These are phyloP conservation scores for Aphanomyces cochlioides DNA, from an alignment of 352 stramenopile species.

Conservation along the genomic window DNA sequence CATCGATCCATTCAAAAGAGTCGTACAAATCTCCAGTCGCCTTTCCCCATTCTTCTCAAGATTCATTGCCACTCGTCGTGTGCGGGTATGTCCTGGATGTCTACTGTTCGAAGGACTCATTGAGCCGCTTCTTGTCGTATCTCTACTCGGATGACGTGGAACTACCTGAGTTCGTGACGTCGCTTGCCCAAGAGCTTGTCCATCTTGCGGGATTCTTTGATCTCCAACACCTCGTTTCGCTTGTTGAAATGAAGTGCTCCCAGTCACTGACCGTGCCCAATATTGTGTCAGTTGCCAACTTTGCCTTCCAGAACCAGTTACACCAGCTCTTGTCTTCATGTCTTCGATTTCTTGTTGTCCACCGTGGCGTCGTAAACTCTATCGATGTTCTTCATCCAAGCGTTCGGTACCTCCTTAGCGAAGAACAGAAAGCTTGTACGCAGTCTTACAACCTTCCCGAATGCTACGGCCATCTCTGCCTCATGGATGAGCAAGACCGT, in stretches of 20 bases:
- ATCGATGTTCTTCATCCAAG: not conserved
- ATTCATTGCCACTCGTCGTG: not conserved
- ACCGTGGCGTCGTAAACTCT: not conserved
- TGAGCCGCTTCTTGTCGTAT: not conserved
- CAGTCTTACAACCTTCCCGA: not conserved
- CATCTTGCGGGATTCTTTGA: slow-evolving; percentile 14
- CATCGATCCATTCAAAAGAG: not conserved
- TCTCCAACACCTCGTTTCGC: not conserved
- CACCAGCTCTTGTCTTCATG: slow-evolving; percentile 13
- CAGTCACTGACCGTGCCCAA: slow-evolving; percentile 3
- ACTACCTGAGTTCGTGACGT: not conserved
- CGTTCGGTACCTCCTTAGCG: slow-evolving; percentile 8
- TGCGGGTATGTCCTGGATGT: not conserved
- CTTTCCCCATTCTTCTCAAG: not conserved
- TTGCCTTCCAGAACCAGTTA: slow-evolving; percentile 17
- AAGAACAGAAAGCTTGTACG: slow-evolving; percentile 11
- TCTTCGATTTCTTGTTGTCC: slow-evolving; percentile 9
- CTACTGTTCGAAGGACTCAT: not conserved
- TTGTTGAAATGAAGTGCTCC: slow-evolving; percentile 20
- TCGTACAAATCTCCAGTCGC: not conserved
- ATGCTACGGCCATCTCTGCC: slow-evolving; percentile 20
- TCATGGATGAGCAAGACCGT: not conserved
- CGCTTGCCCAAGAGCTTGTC: not conserved
- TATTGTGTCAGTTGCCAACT: not conserved
- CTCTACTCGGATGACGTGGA: slow-evolving; percentile 12